These are phyloP conservation scores for Pachysandra terminalis DNA, from an alignment of 164 flowering plant genomes.

Conservation along the genomic window DNA sequence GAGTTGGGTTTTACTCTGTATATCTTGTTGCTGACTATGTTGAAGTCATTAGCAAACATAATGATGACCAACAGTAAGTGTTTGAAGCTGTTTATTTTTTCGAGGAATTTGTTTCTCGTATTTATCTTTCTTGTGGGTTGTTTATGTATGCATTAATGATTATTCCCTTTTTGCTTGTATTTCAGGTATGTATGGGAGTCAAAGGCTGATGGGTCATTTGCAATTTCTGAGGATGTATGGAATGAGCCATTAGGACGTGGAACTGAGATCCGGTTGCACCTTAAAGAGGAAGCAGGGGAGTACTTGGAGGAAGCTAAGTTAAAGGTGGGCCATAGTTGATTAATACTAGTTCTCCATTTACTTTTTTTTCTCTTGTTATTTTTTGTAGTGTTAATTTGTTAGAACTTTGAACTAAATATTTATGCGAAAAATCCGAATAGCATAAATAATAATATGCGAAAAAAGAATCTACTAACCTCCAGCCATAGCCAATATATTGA, in stretches of 20 bases:
- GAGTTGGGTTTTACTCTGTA: too few relatives aligned
- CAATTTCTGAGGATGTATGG: slow-evolving; percentile 84
- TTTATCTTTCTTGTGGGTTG: neutral
- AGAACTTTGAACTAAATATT: too few relatives aligned
- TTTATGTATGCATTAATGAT: neutral
- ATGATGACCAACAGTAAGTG: slow-evolving; percentile 93
- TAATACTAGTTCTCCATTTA: too few relatives aligned
- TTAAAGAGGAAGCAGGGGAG: slow-evolving; percentile 91
- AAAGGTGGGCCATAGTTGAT: slow-evolving; percentile 46
- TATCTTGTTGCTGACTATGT: slow-evolving; percentile 97
- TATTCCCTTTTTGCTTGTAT: neutral
- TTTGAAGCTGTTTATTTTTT: slow-evolving; percentile 2
- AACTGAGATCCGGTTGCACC: slow-evolving; percentile 90
- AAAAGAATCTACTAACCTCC: too few relatives aligned
- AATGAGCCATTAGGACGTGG: slow-evolving; percentile 98
- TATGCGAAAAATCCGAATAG: too few relatives aligned
- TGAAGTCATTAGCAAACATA: slow-evolving; percentile 95
- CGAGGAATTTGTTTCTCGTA: neutral
- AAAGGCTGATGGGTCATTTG: slow-evolving; percentile 98
- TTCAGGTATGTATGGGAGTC: slow-evolving; percentile 97
- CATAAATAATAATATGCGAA: too few relatives aligned
- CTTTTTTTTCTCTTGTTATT: too few relatives aligned
- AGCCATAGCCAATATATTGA: too few relatives aligned
- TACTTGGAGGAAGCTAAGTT: slow-evolving; percentile 85
- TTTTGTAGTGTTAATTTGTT: too few relatives aligned